Conservation (phyloP, 805 yeast species). For the Zygoascus ofunaensis region DNA sequence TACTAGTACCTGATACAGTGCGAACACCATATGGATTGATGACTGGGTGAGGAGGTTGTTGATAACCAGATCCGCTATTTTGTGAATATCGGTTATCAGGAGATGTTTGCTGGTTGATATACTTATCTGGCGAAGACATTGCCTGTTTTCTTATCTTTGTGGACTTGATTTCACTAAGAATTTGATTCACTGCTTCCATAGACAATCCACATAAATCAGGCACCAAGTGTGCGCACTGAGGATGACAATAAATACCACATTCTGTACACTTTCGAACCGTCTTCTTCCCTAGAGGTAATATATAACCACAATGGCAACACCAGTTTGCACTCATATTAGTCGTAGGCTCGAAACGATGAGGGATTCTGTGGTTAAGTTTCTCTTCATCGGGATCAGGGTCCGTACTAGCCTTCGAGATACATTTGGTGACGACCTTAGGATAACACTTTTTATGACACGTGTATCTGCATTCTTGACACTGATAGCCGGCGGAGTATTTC, state of each 20-base stretch:
- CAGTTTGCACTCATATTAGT: conserved; percentile 94
- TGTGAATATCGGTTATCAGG: not conserved
- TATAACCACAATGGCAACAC: conserved; percentile 99
- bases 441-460: conserved; percentile 74
- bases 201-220: conserved; percentile 99
- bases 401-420: conserved; percentile 64
- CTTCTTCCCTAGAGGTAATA: conserved; percentile 89
- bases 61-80: not conserved
- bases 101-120: not conserved
- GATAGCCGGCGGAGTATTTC: conserved; percentile 66
- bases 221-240: conserved; percentile 84
- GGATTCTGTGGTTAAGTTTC: conserved; percentile 92
- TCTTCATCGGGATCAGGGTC: conserved; percentile 57
- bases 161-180: conserved; percentile 71
- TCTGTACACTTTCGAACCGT: conserved; percentile 81
- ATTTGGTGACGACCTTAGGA: conserved; percentile 68
- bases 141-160: conserved; percentile 40
- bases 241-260: conserved; percentile 93
- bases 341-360: conserved; percentile 90
- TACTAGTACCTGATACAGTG: conserved; percentile 1
- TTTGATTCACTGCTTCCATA: conserved; percentile 91
- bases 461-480: conserved; percentile 71
- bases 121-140: conserved; percentile 7
- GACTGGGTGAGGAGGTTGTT: conserved; percentile 2
- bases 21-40: conserved; percentile 5